Conservation (phyloP, 306 rosid species). For the Castanospermum australe region DNA sequence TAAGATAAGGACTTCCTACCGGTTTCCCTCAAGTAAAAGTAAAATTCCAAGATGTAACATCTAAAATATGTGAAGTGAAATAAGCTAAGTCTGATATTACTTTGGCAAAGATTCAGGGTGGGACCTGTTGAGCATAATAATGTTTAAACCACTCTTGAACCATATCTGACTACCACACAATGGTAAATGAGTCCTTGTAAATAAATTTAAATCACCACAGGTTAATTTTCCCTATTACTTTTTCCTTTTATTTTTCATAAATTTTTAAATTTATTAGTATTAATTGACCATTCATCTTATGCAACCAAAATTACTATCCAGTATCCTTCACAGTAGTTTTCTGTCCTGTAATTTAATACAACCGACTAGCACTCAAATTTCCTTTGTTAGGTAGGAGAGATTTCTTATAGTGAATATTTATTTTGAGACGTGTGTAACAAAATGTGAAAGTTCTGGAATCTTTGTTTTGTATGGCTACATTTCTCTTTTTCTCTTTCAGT, state of each 20-base stretch:
- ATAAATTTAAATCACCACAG: no score
- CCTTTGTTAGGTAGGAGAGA: neutral
- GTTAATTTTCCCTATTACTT: no score
- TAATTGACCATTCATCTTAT: no score
- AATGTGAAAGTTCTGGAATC: conserved; percentile 13
- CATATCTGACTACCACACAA: no score
- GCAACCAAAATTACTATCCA: neutral
- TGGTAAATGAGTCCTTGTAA: no score
- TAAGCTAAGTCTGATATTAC: neutral
- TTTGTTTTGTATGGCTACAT: neutral
- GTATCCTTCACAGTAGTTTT: neutral
- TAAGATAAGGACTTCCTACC: neutral
- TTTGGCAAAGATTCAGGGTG: neutral
- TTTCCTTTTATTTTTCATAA: neutral
- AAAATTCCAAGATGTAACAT: neutral
- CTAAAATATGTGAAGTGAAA: neutral
- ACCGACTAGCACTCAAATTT: neutral
- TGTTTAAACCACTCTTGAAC: neutral
- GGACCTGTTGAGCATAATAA: neutral
- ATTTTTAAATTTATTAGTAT: no score
- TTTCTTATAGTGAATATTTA: neutral
- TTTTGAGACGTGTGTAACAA: neutral
- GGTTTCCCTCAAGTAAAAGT: neutral
- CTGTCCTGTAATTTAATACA: neutral
- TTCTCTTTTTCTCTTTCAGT: neutral